Conservation (phyloP, 129 eudicot species). For the Saposhnikovia divaricata region DNA sequence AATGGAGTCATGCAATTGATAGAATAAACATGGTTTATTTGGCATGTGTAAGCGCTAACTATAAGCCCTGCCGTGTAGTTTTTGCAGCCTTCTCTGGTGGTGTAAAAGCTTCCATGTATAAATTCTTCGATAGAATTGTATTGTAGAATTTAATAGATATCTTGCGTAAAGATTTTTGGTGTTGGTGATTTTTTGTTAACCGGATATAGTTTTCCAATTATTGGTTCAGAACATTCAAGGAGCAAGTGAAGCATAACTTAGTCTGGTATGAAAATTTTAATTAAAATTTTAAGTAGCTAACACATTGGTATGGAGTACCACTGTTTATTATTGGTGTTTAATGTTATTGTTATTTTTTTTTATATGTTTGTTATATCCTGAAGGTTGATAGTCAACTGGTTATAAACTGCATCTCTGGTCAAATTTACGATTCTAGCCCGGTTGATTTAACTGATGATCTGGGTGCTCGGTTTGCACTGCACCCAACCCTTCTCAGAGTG, state of each 20-base stretch:
- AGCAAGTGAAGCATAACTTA: constrained; percentile 67
- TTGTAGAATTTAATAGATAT: no score
- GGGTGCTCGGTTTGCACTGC: constrained; percentile 75
- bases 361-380: constrained; percentile 15
- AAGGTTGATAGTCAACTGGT: constrained; percentile 82
- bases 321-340: background rate
- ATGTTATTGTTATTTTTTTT: constrained; percentile 8
- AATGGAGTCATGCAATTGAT: background rate
- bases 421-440: constrained; percentile 82
- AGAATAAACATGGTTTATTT: constrained; percentile 9
- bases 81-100: constrained; percentile 76
- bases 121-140: constrained; percentile 28
- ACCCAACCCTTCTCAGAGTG: constrained; percentile 43
- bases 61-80: constrained; percentile 62
- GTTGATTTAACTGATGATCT: constrained; percentile 66
- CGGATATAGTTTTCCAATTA: background rate
- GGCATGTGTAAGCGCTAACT: constrained; percentile 43
- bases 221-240: constrained; percentile 70
- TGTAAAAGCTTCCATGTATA: constrained; percentile 86
- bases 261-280: constrained; percentile 39
- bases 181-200: background rate
- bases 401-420: constrained; percentile 78
- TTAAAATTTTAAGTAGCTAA: background rate
- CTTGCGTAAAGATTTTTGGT: no score
- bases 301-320: background rate